Percentiles rank a stretch among this genome's conserved stretches.
Evolutionary conservation across 2,329 filamentous ascomycete species (phyloP).

Genomic region (Corniculantispora saksenae): DNA sequence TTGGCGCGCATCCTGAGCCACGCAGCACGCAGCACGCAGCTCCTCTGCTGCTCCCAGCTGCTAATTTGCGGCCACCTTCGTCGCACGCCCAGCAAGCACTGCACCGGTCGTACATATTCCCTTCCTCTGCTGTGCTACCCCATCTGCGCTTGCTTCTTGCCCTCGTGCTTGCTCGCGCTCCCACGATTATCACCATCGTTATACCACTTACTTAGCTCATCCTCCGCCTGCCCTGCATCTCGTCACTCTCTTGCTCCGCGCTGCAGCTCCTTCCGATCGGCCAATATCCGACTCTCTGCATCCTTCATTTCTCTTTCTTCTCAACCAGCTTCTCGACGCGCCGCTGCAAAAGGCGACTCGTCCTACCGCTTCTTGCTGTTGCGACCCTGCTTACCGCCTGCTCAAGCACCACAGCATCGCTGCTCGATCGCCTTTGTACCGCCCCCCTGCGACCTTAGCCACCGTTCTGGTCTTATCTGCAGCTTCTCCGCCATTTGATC

Average conservation of each 20-base stretch:
- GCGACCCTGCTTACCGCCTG: constrained; percentile 1
- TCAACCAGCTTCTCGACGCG: not conserved
- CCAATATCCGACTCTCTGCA: not conserved
- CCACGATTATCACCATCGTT: not conserved
- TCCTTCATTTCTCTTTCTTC: not conserved
- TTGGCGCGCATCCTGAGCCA: constrained; percentile 5
- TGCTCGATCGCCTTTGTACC: not conserved
- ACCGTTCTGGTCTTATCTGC: not conserved
- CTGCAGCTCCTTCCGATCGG: constrained; percentile 10
- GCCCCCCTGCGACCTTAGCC: not conserved
- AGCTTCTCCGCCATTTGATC: constrained; percentile 8
- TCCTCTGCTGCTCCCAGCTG: not conserved
- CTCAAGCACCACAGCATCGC: not conserved
- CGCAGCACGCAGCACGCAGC: not conserved
- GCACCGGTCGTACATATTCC: constrained; percentile 7
- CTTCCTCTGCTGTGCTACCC: not conserved
- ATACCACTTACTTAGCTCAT: not conserved
- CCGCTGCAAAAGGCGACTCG: not conserved
- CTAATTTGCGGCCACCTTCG: not conserved
- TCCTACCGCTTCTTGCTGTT: not conserved
- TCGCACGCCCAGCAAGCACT: not conserved
- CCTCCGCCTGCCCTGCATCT: constrained; percentile 5
- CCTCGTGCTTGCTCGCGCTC: not conserved
- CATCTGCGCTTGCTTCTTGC: constrained; percentile 3
- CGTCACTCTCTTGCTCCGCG: constrained; percentile 9